phyloP scores from a whole-genome alignment of 2,329 filamentous ascomycete species.

The Pseudofabraea citricarpa region DNA sequence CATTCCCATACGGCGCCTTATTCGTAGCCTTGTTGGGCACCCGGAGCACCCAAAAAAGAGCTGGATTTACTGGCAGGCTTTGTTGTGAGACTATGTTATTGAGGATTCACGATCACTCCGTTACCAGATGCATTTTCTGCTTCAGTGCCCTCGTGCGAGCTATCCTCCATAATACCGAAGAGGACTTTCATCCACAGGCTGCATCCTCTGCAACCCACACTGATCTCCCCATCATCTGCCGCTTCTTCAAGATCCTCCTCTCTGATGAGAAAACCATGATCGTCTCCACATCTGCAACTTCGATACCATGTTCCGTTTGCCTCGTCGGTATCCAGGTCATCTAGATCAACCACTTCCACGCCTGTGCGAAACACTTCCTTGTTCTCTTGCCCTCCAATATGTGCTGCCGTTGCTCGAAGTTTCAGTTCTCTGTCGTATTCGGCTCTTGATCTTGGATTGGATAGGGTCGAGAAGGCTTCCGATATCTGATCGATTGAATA shows the following conservation, averaged over 20 bases:
- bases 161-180: constrained; percentile 50
- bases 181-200: constrained; percentile 62
- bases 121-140: not conserved
- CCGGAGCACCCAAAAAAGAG: too few species aligned
- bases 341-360: constrained; percentile 59
- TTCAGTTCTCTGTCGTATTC: constrained; percentile 51
- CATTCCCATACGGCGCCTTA: too few species aligned
- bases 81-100: too few species aligned
- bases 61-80: too few species aligned
- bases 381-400: constrained; percentile 9
- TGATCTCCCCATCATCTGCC: constrained; percentile 52
- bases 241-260: constrained; percentile 57
- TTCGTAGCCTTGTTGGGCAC: too few species aligned
- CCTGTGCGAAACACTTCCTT: constrained; percentile 46
- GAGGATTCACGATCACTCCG: too few species aligned
- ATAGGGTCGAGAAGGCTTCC: constrained; percentile 52
- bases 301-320: constrained; percentile 46
- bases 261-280: constrained; percentile 51
- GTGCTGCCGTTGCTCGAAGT: constrained; percentile 18
- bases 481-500: constrained; percentile 62
- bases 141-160: constrained; percentile 5
- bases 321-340: constrained; percentile 55
- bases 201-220: constrained; percentile 62
- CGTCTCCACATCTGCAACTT: constrained; percentile 60
- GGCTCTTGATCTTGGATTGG: constrained; percentile 40